Conservation (phyloP, 352 stramenopile genomes). For the Discostella stelligera region DNA sequence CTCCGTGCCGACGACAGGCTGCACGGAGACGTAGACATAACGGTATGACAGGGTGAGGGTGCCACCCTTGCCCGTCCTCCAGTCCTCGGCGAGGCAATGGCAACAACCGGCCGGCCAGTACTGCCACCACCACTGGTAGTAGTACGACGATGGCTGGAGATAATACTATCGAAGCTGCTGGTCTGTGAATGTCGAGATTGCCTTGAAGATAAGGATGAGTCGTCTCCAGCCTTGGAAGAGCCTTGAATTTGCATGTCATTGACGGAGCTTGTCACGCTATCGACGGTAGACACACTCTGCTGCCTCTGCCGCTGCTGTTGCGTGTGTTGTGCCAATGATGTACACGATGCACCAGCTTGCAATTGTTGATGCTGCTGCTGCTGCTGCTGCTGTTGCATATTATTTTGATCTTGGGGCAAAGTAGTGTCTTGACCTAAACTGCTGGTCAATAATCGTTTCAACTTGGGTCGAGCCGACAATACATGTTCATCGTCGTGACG, state of each 20-base stretch:
- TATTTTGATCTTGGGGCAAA: background rate
- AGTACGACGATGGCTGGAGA: background rate
- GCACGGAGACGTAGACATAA: conserved; percentile 50
- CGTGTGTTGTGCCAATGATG: conserved; percentile 17
- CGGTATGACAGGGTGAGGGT: conserved; percentile 24
- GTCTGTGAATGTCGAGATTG: conserved; percentile 35
- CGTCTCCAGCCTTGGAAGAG: conserved; percentile 19
- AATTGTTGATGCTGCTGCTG: conserved; percentile 24
- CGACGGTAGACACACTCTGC: conserved; percentile 11
- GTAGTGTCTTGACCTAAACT: conserved; percentile 36
- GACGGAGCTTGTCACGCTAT: conserved; percentile 32
- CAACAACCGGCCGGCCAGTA: background rate
- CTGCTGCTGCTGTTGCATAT: conserved; percentile 3
- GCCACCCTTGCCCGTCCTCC: conserved; percentile 9
- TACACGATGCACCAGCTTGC: background rate
- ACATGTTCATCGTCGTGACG: conserved; percentile 44
- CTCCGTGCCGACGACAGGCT: conserved; percentile 35
- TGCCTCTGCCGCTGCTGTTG: conserved; percentile 6
- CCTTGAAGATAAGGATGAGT: conserved; percentile 35
- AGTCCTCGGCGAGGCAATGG: background rate
- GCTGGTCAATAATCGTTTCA: conserved; percentile 42
- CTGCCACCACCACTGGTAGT: background rate
- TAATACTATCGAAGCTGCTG: conserved; percentile 40
- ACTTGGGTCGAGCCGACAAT: conserved; percentile 33
- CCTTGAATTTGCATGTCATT: conserved; percentile 45